phyloP scores from a whole-genome alignment of 2,329 filamentous ascomycete species.

The Aaosphaeria arxii region DNA sequence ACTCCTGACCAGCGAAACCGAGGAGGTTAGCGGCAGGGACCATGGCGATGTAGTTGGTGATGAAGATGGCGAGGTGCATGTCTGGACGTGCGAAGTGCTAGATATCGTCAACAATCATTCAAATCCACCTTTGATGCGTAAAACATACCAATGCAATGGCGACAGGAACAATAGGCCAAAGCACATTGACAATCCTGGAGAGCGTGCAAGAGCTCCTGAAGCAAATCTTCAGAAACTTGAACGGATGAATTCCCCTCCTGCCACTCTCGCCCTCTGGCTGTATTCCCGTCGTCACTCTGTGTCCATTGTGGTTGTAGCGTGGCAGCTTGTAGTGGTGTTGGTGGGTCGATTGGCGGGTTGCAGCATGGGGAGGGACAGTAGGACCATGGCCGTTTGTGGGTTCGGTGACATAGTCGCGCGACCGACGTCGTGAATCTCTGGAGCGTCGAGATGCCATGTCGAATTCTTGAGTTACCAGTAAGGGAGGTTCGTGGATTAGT shows the following conservation, averaged over 20 bases:
- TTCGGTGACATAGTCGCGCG: constrained; percentile 4
- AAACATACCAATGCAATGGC: constrained; percentile 60
- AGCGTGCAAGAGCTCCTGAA: constrained; percentile 62
- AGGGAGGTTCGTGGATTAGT: neutral
- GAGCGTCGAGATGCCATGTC: neutral
- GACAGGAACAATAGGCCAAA: constrained; percentile 73
- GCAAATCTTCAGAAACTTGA: constrained; percentile 62
- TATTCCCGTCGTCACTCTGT: constrained; percentile 42
- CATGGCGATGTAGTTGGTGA: constrained; percentile 73
- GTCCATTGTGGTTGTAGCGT: constrained; percentile 44
- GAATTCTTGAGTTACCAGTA: neutral
- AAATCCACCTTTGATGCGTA: neutral
- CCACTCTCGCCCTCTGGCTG: constrained; percentile 64
- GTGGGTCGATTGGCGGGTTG: neutral
- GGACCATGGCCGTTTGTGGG: constrained; percentile 2
- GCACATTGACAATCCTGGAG: constrained; percentile 64
- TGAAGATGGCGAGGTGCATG: constrained; percentile 63
- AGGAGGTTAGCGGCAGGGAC: constrained; percentile 72
- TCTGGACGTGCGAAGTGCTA: constrained; percentile 54
- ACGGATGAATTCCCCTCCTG: constrained; percentile 61
- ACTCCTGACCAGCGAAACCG: constrained; percentile 70
- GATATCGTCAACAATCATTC: constrained; percentile 5
- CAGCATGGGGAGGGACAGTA: constrained; percentile 2
- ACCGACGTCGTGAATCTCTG: neutral
- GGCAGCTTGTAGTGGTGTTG: constrained; percentile 21